These are phyloP conservation scores for Kodamaea ohmeri DNA, from an alignment of 1,139 yeast genomes.

Conservation along the genomic window DNA sequence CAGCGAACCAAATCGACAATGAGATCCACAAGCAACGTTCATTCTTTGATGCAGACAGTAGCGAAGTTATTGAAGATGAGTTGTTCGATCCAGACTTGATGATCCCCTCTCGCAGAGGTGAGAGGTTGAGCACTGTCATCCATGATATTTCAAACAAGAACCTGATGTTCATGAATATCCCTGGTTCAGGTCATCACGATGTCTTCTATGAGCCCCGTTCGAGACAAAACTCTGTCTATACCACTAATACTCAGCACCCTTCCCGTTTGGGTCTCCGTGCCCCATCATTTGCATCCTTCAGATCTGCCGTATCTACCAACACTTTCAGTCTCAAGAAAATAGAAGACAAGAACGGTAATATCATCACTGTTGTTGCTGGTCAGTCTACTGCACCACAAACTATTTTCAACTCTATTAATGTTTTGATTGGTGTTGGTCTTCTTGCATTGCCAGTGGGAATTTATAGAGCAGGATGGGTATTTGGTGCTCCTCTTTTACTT, in stretches of 20 bases:
- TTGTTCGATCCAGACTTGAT: constrained; percentile 69
- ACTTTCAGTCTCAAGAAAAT: constrained; percentile 59
- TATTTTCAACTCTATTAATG: constrained; percentile 46
- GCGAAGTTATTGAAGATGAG: constrained; percentile 45
- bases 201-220: constrained; percentile 37
- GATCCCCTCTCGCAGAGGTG: constrained; percentile 64
- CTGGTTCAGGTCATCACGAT: constrained; percentile 23
- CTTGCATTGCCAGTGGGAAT: constrained; percentile 50
- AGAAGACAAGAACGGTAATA: constrained; percentile 70
- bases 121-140: constrained; percentile 57
- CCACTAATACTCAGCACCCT: constrained; percentile 17
- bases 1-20: constrained; percentile 44
- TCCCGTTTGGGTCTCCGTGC: constrained; percentile 23
- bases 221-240: constrained; percentile 28
- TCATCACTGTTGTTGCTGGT: constrained; percentile 74
- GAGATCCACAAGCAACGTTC: constrained; percentile 44
- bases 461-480: constrained; percentile 46
- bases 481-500: constrained; percentile 40
- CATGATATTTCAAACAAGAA: constrained; percentile 32
- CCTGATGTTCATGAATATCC: constrained; percentile 24
- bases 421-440: constrained; percentile 48
- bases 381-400: constrained; percentile 65
- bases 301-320: constrained; percentile 35
- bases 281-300: constrained; percentile 37
- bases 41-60: constrained; percentile 28